Evolutionary conservation across 768 basidiomycete species (phyloP), one percentile per base, ranked within the genome.

Genomic region (Sporobolomyces roseus): DNA sequence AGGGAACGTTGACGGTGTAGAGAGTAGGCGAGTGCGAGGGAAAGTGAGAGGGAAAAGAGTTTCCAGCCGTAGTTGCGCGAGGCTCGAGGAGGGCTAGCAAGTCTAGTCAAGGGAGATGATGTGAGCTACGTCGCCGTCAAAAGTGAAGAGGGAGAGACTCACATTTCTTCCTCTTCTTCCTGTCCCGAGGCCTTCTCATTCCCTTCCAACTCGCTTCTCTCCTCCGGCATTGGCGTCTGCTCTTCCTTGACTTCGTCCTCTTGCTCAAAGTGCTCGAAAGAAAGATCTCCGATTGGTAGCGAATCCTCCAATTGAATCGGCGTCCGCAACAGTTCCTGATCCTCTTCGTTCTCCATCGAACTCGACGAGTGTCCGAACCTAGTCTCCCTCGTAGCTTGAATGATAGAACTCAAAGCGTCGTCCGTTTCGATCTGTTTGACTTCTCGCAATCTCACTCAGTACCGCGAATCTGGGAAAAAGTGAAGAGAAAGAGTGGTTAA

Each of bases 361-460:
- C 36, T 6, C 32, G 56, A 35, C 21, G 49, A 35, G 23, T 25
- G 30, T 21, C 56, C 65, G 38, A 60, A 50, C 8, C 51, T 46
- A n/a, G 65, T 58, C n/a, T 66, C 32, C 53, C 61, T 65, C 33
- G 52, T 60, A 19, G 56, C 64, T 12, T 58, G 49, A 29, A 63
- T 32, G 52, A 71, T 65, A 33, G 70, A 65, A 23, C 54, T 58
- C n/a, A 61, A 54, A 1, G 63, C 63, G 19, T 64, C 66, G 30
- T 72, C 70, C 16, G 51, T 61, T 10, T 62, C 66, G 43, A 65
- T 54, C 66, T 72, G 45, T 43, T 23, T 5, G 0, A 2, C 1
- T n/a, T 12, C 33, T 35, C 13, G 17, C 2, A 43, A 17, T 41
- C 10, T 41, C 38, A 41, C 10, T 41, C 38, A 59, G 33, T 17